Evolutionary conservation across 2,329 filamentous ascomycete species (phyloP).

Genomic region (Alternaria longipes): DNA sequence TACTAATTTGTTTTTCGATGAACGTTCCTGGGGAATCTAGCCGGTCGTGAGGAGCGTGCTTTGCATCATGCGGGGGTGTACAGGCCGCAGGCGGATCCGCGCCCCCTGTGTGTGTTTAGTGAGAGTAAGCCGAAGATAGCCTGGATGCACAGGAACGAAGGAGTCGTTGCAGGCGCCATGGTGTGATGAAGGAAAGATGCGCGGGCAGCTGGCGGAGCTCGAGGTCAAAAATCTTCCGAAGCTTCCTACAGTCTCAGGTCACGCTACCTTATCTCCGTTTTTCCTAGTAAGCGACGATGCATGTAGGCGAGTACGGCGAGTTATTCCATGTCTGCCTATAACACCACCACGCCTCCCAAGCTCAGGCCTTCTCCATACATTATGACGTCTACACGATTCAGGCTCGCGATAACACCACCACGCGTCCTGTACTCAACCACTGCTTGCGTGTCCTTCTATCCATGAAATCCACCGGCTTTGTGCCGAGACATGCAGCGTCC

Average conservation of each 20-base stretch:
- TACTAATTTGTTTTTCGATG: conserved; percentile 22
- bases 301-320: not conserved
- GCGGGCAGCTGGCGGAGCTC: conserved; percentile 22
- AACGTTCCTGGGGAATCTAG: conserved; percentile 26
- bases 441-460: conserved; percentile 3
- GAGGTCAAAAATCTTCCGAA: conserved; percentile 7
- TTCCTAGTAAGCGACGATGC: conserved; percentile 1
- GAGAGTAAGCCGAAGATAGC: conserved; percentile 45
- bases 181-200: conserved; percentile 28
- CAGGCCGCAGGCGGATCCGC: conserved; percentile 25
- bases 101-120: conserved; percentile 9
- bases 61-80: conserved; percentile 33
- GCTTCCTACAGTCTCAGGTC: not conserved
- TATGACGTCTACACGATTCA: conserved; percentile 1
- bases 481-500: conserved; percentile 1
- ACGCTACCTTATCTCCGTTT: conserved; percentile 13
- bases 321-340: conserved; percentile 1
- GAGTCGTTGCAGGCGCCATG: conserved; percentile 27
- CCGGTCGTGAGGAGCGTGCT: conserved; percentile 34
- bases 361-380: conserved; percentile 2
- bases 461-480: conserved; percentile 1
- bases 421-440: conserved; percentile 2
- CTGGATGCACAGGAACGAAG: conserved; percentile 18
- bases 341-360: conserved; percentile 7
- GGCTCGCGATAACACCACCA: conserved; percentile 6